Conservation (phyloP, 352 stramenopile genomes). For the Blastocystis sp. region DNA sequence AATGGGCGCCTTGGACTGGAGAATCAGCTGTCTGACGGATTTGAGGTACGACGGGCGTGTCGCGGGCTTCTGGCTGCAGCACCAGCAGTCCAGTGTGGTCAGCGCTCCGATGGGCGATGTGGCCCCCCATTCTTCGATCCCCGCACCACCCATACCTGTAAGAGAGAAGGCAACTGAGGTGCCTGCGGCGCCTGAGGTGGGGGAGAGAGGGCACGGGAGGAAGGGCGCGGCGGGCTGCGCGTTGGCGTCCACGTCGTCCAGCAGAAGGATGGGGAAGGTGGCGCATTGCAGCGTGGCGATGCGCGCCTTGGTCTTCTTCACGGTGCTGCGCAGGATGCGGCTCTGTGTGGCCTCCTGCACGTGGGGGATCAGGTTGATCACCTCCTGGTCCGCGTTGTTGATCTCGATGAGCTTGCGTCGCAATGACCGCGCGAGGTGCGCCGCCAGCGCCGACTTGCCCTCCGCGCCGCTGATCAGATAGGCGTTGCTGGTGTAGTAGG, state of each 20-base stretch:
- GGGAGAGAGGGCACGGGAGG: background rate
- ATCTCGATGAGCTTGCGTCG: conserved; percentile 13
- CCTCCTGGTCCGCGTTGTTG: conserved; percentile 30
- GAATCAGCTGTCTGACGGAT: conserved; percentile 40
- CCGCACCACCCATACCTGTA: no score
- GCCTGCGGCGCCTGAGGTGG: background rate
- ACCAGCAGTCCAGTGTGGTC: no score
- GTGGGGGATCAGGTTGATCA: background rate
- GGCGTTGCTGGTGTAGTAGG: background rate
- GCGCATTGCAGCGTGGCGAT: background rate
- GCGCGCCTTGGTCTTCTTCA: no score
- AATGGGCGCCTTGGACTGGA: conserved; percentile 23
- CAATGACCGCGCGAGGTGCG: background rate
- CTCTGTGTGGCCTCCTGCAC: conserved; percentile 40
- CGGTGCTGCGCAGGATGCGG: background rate
- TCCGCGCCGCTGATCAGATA: conserved; percentile 23
- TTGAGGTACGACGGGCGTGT: background rate
- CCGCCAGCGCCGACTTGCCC: conserved; percentile 13
- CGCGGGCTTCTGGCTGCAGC: background rate
- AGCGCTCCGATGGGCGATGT: no score
- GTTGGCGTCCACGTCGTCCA: conserved; percentile 49
- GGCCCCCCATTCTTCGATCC: no score
- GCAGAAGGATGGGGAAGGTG: conserved; percentile 24
- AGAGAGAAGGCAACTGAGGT: background rate
- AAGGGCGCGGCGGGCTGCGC: background rate